Evolutionary conservation across 2,329 filamentous ascomycete species (phyloP), one percentile per base, ranked within the genome.

Genomic region (Coleophoma crateriformis): DNA sequence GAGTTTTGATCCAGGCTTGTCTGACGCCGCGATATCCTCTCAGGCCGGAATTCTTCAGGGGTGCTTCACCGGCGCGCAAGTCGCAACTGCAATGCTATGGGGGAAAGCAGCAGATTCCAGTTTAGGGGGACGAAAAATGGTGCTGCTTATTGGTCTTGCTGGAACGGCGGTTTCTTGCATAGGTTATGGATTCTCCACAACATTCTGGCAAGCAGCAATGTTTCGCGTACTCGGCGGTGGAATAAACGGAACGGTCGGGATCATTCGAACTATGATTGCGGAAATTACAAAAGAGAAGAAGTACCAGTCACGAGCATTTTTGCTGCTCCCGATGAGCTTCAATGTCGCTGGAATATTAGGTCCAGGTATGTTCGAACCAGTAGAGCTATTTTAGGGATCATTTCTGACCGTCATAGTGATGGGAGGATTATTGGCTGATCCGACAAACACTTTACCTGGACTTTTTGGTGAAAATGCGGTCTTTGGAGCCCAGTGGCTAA

Each of bases 211-310:
- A 0, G 72, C 84, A 11, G 64, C 79, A n/a, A 85, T 83, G 63
- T 71, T 64, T 61, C 68, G 85, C 6, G 73, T 72, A 5, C 52
- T 87, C 4, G 82, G 81, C 1, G 85, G 85, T 0, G 68, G 77
- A 5, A 66, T 87, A 46, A 88, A 88, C 61, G 85, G 84, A 2
- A 88, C 87, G 58, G 77, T 87, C 7, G 84, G 84, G 0, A 82
- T 88, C 5, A 83, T 88, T 80, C 71, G 84, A 51, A 87, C 83
- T 7, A 84, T 87, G 76, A 84, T 87, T 44, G 77, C 78, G 0
- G 85, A 88, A 64, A 82, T 85, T 20, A 80, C 88, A 38, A 74
- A 76, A 46, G 84, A 87, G 66, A 85, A 84, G 64, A 84, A 77
- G 69, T 84, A 66, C 54, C 70, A 68, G 55, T 68, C 70, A 7